Base-by-base conservation (phyloP, 73 alveolate species). In the Paraurostyla sp. region DNA sequence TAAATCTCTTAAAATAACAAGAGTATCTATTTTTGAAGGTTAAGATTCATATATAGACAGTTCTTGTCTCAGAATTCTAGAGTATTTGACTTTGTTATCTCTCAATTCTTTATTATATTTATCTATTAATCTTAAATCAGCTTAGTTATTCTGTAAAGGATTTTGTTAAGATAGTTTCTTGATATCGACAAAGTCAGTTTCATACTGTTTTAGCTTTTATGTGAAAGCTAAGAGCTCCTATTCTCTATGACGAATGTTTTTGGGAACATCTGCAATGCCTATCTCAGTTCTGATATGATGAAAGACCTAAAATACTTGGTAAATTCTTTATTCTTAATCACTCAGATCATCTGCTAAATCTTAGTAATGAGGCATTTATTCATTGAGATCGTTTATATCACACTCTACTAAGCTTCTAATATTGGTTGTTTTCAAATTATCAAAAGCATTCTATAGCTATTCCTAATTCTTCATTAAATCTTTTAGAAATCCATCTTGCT, bases 191-290 rank as follows among this genome's bases (percentile, higher is more conserved):
- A 60, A 25, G 50, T 60, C 78, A 9, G 9, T 9, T 23, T 60
- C 78, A 33, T 60, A 60, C 32, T 60, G 25, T 60, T 23, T 60
- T 3, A 60, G 50, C 23, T 60, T 60, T 30, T 33, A 29, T 9
- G 78, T 2, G 78, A 60, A 32, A 29, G 22, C 13, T 25, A 29
- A 45, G 9, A 60, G 25, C 4, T 60, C 78, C 4, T 9, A 6
- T 60, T 60, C 78, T 60, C 78, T 60, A 29, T 11, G 51, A 29
- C 49, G 22, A 60, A 60, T 60, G 49, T 60, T 60, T 27, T 60
- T 60, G 7, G 78, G 78, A 29, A 16, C 9, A 60, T 60, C 78
- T 29, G 78, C 78, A 60, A 60, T 33, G 25, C 23, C 50, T 9
- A 60, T 60, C 22, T 60, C 78, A 11, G 45, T 6, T 60, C 78